A percentile compares a stretch with the other conserved stretches of the same genome.
phyloP scores from a whole-genome alignment of 352 stramenopile genomes.

The Globisporangium irregulare region DNA sequence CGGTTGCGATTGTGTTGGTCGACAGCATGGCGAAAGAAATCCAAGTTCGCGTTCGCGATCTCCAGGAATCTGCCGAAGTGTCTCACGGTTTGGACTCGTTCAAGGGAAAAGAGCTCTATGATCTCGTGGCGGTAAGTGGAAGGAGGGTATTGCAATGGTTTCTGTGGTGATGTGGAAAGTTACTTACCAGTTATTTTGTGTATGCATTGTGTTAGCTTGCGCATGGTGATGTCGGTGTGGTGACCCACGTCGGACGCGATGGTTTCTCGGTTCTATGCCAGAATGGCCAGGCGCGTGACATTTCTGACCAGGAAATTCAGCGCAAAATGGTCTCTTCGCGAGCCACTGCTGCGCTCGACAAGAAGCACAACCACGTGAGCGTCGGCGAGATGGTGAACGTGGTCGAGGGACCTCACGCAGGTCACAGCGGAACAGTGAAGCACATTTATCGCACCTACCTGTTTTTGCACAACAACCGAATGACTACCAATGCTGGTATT shows the following conservation, averaged over 20 bases:
- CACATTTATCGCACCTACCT: slow-evolving; percentile 89
- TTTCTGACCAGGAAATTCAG: slow-evolving; percentile 88
- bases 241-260: slow-evolving; percentile 88
- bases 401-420: slow-evolving; percentile 75
- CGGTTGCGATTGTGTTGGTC: slow-evolving; percentile 85
- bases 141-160: not conserved
- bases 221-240: slow-evolving; percentile 87
- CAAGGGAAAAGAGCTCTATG: slow-evolving; percentile 89
- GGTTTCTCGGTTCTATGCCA: slow-evolving; percentile 87
- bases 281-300: slow-evolving; percentile 77
- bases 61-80: slow-evolving; percentile 88
- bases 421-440: slow-evolving; percentile 88
- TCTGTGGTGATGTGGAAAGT: not conserved
- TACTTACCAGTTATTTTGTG: slow-evolving; percentile 4
- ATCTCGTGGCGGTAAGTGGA: slow-evolving; percentile 72
- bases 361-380: slow-evolving; percentile 89
- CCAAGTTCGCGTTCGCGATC: slow-evolving; percentile 86
- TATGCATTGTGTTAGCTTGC: slow-evolving; percentile 37
- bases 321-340: slow-evolving; percentile 83
- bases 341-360: slow-evolving; percentile 81
- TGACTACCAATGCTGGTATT: slow-evolving; percentile 86
- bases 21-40: slow-evolving; percentile 91
- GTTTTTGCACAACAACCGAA: slow-evolving; percentile 90
- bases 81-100: slow-evolving; percentile 87
- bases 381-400: slow-evolving; percentile 90